Conservation (phyloP, 805 yeast species). For the Zygoascus biomembranicola region DNA sequence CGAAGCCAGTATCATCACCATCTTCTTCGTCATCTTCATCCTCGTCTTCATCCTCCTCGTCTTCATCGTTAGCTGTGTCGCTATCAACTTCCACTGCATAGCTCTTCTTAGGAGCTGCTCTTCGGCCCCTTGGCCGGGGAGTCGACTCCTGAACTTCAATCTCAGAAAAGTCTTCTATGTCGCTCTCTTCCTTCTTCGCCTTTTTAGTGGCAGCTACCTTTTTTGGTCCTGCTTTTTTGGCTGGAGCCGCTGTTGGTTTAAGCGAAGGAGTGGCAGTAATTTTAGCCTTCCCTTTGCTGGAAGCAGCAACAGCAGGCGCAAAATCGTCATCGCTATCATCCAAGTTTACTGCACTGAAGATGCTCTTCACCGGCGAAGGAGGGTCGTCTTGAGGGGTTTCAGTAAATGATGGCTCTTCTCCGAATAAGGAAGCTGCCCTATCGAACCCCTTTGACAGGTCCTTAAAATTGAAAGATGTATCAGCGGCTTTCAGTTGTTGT, state of each 20-base stretch:
- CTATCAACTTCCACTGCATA: slow-evolving; percentile 18
- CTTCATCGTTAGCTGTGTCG: slow-evolving; percentile 7
- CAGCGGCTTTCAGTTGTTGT: slow-evolving; percentile 12
- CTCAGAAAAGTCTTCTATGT: not conserved
- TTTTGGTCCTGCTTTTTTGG: slow-evolving; percentile 4
- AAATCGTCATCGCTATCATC: slow-evolving; percentile 5
- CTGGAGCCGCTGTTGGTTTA: slow-evolving; percentile 17
- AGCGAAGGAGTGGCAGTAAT: slow-evolving; percentile 14
- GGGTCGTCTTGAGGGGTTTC: slow-evolving; percentile 1
- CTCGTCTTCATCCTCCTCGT: slow-evolving; percentile 8
- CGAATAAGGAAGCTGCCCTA: slow-evolving; percentile 3
- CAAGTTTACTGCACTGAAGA: not conserved
- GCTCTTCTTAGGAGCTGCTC: slow-evolving; percentile 14
- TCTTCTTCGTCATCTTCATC: slow-evolving; percentile 12
- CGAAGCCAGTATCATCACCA: slow-evolving; percentile 5
- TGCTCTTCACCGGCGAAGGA: slow-evolving; percentile 1
- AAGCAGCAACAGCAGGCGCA: not conserved
- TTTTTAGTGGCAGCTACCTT: not conserved
- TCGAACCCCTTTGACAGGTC: slow-evolving; percentile 7
- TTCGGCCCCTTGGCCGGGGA: slow-evolving; percentile 18
- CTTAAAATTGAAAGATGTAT: slow-evolving; percentile 4
- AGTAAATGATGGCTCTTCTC: slow-evolving; percentile 1
- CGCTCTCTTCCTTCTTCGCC: slow-evolving; percentile 4
- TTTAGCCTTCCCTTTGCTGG: slow-evolving; percentile 4
- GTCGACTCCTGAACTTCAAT: slow-evolving; percentile 10